Conservation (phyloP, 139 green algal genomes). For the Pseudopediastrum boryanum region DNA sequence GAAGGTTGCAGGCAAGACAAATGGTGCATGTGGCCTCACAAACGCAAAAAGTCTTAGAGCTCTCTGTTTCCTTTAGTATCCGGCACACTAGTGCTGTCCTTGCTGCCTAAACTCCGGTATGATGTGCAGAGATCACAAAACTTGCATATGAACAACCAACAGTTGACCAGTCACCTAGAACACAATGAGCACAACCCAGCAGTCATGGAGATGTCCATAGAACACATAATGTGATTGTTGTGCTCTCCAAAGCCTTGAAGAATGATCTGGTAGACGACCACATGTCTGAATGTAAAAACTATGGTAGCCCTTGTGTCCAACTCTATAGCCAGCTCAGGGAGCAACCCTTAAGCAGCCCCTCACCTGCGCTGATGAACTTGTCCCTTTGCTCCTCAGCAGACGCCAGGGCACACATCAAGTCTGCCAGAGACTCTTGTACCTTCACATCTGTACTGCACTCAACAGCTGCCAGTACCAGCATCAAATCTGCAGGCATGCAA, state of each 20-base stretch:
- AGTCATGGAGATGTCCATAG: neutral
- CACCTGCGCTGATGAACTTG: constrained; percentile 18
- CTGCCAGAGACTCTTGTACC: constrained; percentile 32
- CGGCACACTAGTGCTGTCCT: too few species aligned
- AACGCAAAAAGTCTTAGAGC: neutral
- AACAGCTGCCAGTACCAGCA: neutral
- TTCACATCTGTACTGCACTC: too few species aligned
- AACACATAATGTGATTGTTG: neutral
- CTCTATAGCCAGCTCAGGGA: neutral
- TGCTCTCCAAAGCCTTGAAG: neutral
- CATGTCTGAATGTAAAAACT: neutral
- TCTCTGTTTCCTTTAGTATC: neutral
- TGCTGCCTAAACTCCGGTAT: too few species aligned
- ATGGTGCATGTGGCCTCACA: neutral
- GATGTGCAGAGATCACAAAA: too few species aligned
- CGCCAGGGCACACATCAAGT: constrained; percentile 26
- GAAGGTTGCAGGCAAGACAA: neutral
- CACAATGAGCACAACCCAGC: neutral
- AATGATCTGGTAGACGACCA: neutral
- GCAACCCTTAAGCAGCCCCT: neutral
- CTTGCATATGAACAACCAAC: too few species aligned
- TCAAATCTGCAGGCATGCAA: constrained; percentile 13
- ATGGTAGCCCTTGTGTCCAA: neutral
- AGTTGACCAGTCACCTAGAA: too few species aligned
- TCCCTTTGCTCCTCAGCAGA: constrained; percentile 6